Conservation (phyloP, 2,329 filamentous ascomycete genomes). For the Helotiales sp. region DNA sequence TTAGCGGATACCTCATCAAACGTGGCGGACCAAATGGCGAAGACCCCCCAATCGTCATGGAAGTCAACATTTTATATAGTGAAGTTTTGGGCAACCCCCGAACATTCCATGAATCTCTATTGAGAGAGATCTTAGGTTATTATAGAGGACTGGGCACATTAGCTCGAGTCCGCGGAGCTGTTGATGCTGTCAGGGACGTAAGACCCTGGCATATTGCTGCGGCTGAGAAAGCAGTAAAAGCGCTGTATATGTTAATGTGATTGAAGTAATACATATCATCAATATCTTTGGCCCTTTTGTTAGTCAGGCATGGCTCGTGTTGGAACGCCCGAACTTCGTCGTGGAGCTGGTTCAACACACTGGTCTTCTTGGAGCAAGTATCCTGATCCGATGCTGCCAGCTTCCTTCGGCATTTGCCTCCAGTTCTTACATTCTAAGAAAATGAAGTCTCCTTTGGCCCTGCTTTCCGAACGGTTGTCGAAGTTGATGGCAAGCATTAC, state of each 20-base stretch:
- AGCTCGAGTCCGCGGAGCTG: constrained; percentile 64
- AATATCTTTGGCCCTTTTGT: not conserved
- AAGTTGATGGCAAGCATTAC: not conserved
- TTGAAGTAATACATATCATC: not conserved
- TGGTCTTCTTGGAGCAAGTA: too few relatives aligned
- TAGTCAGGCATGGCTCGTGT: not conserved
- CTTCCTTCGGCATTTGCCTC: not conserved
- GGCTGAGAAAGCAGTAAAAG: constrained; percentile 67
- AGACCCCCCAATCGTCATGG: constrained; percentile 60
- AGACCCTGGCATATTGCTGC: constrained; percentile 77
- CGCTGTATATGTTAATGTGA: constrained; percentile 63
- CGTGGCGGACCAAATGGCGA: constrained; percentile 55
- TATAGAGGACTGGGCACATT: constrained; percentile 70
- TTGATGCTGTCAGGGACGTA: constrained; percentile 59
- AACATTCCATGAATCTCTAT: constrained; percentile 56
- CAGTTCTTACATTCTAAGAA: not conserved
- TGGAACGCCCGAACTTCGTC: not conserved
- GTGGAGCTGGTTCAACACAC: too few relatives aligned
- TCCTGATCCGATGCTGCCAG: too few relatives aligned
- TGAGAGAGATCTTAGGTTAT: constrained; percentile 69
- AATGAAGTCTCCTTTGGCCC: not conserved
- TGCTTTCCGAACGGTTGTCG: not conserved
- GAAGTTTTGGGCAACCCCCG: constrained; percentile 39
- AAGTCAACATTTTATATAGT: constrained; percentile 62
- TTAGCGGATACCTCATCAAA: constrained; percentile 67